Conservation (phyloP, 2,329 filamentous ascomycete species). For the Trichoderma sp. region DNA sequence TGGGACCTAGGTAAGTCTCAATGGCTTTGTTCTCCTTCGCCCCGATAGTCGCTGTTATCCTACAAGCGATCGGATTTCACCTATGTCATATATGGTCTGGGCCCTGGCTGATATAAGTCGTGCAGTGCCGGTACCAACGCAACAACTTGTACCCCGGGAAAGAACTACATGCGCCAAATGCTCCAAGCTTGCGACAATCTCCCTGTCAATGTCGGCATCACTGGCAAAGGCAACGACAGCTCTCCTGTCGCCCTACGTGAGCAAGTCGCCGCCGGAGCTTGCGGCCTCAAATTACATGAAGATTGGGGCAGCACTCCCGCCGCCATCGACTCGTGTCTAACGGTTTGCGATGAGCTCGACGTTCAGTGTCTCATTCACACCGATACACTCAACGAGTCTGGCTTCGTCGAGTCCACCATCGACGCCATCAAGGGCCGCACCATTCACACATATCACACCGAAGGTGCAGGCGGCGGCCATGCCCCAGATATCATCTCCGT, state of each 20-base stretch:
- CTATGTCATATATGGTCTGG: background rate
- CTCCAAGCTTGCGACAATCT: conserved; percentile 79
- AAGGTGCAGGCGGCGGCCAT: conserved; percentile 91
- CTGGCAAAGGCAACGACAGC: conserved; percentile 89
- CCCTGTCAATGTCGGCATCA: conserved; percentile 86
- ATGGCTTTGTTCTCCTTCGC: background rate
- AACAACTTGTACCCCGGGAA: conserved; percentile 88
- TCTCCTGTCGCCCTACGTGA: conserved; percentile 68
- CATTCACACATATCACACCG: conserved; percentile 96
- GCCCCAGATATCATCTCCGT: conserved; percentile 95
- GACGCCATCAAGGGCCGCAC: conserved; percentile 80
- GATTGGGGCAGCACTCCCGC: conserved; percentile 93
- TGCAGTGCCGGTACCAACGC: conserved; percentile 78
- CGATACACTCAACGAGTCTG: conserved; percentile 92
- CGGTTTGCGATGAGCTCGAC: conserved; percentile 85
- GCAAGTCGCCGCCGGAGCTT: conserved; percentile 78
- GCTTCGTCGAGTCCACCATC: conserved; percentile 92
- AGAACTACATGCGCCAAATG: conserved; percentile 81
- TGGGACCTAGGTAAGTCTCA: conserved; percentile 69
- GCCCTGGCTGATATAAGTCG: background rate
- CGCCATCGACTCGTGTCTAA: conserved; percentile 83
- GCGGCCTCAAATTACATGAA: conserved; percentile 90
- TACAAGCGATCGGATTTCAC: background rate
- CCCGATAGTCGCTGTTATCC: background rate
- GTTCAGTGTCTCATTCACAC: conserved; percentile 94